Conservation (phyloP, 1,284 basidiomycete genomes). For the Lignosus rhinocerotis region DNA sequence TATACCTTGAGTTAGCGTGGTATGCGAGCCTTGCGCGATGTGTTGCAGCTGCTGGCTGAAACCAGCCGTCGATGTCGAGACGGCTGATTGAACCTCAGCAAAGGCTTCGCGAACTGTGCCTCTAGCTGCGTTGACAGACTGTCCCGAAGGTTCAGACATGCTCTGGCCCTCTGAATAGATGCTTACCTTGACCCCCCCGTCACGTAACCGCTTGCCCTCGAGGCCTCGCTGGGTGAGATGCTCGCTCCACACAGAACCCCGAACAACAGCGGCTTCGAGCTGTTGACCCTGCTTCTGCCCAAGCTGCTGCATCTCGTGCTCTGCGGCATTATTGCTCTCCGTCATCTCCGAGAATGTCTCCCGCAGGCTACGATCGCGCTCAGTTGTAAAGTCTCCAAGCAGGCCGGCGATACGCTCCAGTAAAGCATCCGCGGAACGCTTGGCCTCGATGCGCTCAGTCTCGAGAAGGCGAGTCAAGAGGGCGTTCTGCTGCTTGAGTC, state of each 20-base stretch:
- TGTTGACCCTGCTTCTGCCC: constrained; percentile 49
- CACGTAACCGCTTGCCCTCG: constrained; percentile 57
- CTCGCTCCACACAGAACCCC: constrained; percentile 42
- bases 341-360: constrained; percentile 58
- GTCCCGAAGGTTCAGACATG: neutral
- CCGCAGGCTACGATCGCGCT: constrained; percentile 69
- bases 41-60: constrained; percentile 56
- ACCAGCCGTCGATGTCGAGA: constrained; percentile 49
- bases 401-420: constrained; percentile 71
- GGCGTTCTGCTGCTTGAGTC: constrained; percentile 75
- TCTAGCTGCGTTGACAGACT: constrained; percentile 48
- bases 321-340: constrained; percentile 55
- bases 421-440: constrained; percentile 70
- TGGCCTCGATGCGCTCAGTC: constrained; percentile 64
- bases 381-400: constrained; percentile 67
- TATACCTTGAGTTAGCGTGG: constrained; percentile 50
- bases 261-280: constrained; percentile 42
- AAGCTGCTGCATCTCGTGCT: constrained; percentile 51
- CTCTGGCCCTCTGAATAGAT: neutral
- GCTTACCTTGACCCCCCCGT: constrained; percentile 61
- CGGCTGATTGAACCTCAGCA: constrained; percentile 43
- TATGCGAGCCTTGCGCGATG: constrained; percentile 45
- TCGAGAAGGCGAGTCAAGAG: constrained; percentile 63
- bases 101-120: constrained; percentile 46
- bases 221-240: constrained; percentile 47